A percentile compares a stretch with the other conserved stretches of the same genome.
Evolutionary conservation across 345 rosid genomes (phyloP).

Genomic region (Leavenworthia alabamica): DNA sequence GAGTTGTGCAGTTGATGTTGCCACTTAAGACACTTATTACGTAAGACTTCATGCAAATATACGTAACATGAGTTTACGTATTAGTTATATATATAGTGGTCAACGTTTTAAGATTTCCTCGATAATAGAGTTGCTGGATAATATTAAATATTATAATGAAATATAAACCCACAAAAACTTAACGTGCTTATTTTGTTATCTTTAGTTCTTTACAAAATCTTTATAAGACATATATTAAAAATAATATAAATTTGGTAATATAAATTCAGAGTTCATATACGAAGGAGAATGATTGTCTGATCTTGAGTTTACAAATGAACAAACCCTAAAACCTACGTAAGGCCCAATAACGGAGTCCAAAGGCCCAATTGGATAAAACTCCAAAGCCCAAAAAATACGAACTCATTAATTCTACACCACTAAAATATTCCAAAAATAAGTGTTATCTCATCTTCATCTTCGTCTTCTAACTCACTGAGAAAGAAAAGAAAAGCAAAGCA

Average conservation of each 20-base stretch:
- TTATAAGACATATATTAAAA: too few species aligned
- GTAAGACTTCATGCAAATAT: conserved; percentile 28
- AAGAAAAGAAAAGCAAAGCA: background rate
- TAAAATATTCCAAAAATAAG: conserved; percentile 16
- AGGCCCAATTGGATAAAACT: too few species aligned
- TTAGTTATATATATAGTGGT: conserved; percentile 1
- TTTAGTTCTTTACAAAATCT: too few species aligned
- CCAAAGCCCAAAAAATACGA: background rate
- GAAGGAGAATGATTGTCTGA: too few species aligned
- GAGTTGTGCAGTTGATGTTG: conserved; percentile 31
- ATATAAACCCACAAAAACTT: too few species aligned
- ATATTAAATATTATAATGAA: conserved; percentile 14
- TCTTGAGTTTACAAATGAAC: too few species aligned
- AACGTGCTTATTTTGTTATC: too few species aligned
- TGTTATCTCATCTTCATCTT: conserved; percentile 17
- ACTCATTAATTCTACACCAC: conserved; percentile 25
- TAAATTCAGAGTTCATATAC: too few species aligned
- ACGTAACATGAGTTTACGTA: background rate
- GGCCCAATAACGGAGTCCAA: too few species aligned
- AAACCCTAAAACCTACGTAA: too few species aligned
- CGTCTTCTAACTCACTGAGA: conserved; percentile 6
- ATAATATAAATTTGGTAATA: too few species aligned
- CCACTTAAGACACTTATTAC: too few species aligned
- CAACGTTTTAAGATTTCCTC: conserved; percentile 7
- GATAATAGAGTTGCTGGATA: conserved; percentile 27